Conservation (phyloP, 192 early-diverging fungal genomes). For the Backusella mclennaniae region DNA sequence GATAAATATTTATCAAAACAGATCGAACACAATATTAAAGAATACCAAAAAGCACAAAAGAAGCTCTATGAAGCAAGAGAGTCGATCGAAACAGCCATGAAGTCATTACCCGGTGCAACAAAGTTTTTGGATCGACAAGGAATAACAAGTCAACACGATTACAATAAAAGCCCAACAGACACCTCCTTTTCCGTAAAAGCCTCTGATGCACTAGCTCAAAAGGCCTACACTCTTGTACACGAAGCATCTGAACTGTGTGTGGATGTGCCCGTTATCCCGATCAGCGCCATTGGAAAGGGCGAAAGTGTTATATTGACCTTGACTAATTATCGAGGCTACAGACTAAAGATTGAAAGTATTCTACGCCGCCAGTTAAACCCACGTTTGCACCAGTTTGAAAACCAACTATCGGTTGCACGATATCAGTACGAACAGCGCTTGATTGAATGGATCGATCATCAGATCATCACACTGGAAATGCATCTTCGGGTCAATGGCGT, state of each 20-base stretch:
- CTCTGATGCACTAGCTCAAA: conserved; percentile 13
- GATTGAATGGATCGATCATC: conserved; percentile 37
- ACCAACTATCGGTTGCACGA: conserved; percentile 11
- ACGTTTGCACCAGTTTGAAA: conserved; percentile 22
- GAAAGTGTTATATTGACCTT: conserved; percentile 18
- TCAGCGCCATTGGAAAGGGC: not conserved
- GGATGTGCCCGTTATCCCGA: conserved; percentile 29
- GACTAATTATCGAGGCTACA: conserved; percentile 30
- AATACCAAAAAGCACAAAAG: conserved; percentile 20
- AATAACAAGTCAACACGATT: not conserved
- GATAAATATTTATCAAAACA: not conserved
- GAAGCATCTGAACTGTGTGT: conserved; percentile 15
- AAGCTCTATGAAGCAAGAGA: conserved; percentile 31
- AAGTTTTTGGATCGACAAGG: conserved; percentile 32
- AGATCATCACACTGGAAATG: conserved; percentile 20
- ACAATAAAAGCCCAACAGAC: not conserved
- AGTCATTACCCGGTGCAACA: conserved; percentile 25
- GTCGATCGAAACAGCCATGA: conserved; percentile 33
- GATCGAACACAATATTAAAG: not conserved
- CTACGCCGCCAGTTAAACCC: conserved; percentile 27
- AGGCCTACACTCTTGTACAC: conserved; percentile 9
- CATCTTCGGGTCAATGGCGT: conserved; percentile 16
- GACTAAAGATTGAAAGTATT: conserved; percentile 29
- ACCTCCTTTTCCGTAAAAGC: not conserved
- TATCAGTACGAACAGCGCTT: conserved; percentile 27